A percentile compares a stretch with the other conserved stretches of the same genome.
Conservation (phyloP, 2,329 filamentous ascomycete genomes). For the Diaporthe sp. region DNA sequence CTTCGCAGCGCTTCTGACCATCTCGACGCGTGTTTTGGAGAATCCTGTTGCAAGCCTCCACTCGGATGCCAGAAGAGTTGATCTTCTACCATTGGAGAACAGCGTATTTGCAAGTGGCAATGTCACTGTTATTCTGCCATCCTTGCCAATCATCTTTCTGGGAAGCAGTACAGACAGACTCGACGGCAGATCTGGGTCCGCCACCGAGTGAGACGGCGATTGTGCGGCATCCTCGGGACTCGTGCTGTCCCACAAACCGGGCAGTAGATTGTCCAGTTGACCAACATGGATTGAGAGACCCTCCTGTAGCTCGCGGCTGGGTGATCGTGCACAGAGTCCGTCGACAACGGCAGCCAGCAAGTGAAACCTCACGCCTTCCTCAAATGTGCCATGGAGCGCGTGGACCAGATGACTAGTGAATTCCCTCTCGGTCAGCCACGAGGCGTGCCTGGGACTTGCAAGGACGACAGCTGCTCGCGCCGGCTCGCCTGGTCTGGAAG, state of each 20-base stretch:
- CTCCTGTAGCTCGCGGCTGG: constrained; percentile 50
- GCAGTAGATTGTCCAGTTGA: constrained; percentile 56
- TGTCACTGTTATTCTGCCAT: constrained; percentile 55
- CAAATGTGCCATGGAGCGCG: background rate
- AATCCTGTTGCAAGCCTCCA: constrained; percentile 30
- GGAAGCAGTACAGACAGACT: constrained; percentile 58
- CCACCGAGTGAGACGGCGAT: constrained; percentile 35
- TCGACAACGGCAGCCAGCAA: constrained; percentile 71
- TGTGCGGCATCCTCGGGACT: background rate
- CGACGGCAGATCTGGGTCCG: constrained; percentile 54
- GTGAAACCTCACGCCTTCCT: constrained; percentile 49
- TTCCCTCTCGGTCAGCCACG: constrained; percentile 59
- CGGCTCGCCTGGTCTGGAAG: background rate
- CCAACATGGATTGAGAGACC: constrained; percentile 70
- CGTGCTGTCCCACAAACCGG: constrained; percentile 58
- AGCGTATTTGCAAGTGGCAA: constrained; percentile 83
- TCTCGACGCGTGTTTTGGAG: background rate
- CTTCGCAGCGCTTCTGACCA: constrained; percentile 29
- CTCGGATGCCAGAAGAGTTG: constrained; percentile 40
- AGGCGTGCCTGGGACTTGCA: constrained; percentile 63
- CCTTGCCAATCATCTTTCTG: constrained; percentile 46
- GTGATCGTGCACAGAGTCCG: constrained; percentile 58
- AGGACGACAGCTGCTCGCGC: constrained; percentile 63
- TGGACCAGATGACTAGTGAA: constrained; percentile 51
- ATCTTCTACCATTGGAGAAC: constrained; percentile 70